phyloP scores from a whole-genome alignment of 371 early-diverging fungal species.

The Synchytrium microbalum region DNA sequence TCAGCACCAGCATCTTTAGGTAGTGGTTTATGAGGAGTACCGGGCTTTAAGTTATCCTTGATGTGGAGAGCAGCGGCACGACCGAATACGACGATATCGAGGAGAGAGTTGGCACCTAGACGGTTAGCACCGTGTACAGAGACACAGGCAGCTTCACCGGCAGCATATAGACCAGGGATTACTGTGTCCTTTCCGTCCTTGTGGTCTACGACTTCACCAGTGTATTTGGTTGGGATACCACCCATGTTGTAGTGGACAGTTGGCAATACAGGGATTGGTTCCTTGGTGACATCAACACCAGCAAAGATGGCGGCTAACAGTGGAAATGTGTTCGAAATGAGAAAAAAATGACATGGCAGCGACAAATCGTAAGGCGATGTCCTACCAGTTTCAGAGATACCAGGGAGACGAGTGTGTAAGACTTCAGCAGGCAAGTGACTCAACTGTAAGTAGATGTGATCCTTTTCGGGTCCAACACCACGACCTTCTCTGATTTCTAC shows the following conservation, averaged over 20 bases:
- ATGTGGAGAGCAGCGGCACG: slow-evolving; percentile 91
- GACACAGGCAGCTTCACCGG: slow-evolving; percentile 41
- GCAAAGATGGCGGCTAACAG: slow-evolving; percentile 17
- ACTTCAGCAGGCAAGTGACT: slow-evolving; percentile 91
- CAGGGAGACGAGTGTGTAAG: slow-evolving; percentile 35
- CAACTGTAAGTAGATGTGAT: slow-evolving; percentile 93
- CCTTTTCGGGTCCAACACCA: slow-evolving; percentile 92
- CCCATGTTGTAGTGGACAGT: slow-evolving; percentile 30
- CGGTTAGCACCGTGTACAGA: slow-evolving; percentile 61
- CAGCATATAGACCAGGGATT: slow-evolving; percentile 24
- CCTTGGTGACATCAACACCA: slow-evolving; percentile 15
- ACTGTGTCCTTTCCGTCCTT: slow-evolving; percentile 17
- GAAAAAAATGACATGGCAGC: too few species aligned
- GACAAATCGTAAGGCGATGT: not conserved
- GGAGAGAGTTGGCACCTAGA: slow-evolving; percentile 52
- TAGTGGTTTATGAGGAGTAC: slow-evolving; percentile 75
- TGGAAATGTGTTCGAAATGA: too few species aligned
- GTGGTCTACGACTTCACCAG: slow-evolving; percentile 21
- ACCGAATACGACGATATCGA: slow-evolving; percentile 58
- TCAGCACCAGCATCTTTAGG: slow-evolving; percentile 76
- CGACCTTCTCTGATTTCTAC: slow-evolving; percentile 96
- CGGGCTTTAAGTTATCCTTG: slow-evolving; percentile 76
- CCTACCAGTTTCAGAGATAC: slow-evolving; percentile 23
- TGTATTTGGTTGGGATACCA: slow-evolving; percentile 27
- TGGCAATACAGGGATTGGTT: slow-evolving; percentile 23